These are phyloP conservation scores for Nakazawaea wickerhamii DNA, from an alignment of 805 yeast genomes.

Conservation along the genomic window DNA sequence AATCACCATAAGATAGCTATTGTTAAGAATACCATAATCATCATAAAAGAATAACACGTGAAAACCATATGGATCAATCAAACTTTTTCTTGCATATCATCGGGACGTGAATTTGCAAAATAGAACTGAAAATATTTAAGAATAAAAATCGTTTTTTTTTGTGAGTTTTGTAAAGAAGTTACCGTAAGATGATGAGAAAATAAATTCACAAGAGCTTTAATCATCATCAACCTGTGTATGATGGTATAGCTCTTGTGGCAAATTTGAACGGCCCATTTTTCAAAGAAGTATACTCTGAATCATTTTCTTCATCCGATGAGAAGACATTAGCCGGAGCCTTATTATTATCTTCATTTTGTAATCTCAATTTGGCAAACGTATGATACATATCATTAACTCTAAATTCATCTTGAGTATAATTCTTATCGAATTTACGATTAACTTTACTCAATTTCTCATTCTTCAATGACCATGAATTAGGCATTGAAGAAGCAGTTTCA, in stretches of 20 bases:
- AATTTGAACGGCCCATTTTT: conserved; percentile 3
- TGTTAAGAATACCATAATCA: not conserved
- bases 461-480: conserved; percentile 7
- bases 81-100: too few species aligned
- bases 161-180: too few species aligned
- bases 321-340: not conserved
- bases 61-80: not conserved
- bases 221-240: conserved; percentile 1
- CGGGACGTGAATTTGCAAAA: not conserved
- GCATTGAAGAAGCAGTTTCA: conserved; percentile 12
- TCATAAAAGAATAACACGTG: not conserved
- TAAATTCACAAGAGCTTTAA: too few species aligned
- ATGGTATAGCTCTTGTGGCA: conserved; percentile 8
- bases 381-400: conserved; percentile 14
- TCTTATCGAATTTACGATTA: conserved; percentile 7
- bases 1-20: too few species aligned
- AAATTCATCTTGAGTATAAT: conserved; percentile 4
- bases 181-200: too few species aligned
- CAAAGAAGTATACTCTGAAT: not conserved
- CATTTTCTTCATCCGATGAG: conserved; percentile 9
- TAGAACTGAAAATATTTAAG: not conserved
- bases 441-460: conserved; percentile 1
- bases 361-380: conserved; percentile 9
- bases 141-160: too few species aligned
- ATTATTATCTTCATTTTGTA: not conserved